Percentiles rank a stretch among this genome's conserved stretches.
These are phyloP conservation scores for Colletotrichum theobromicola DNA, from an alignment of 2,329 filamentous ascomycete genomes.

Conservation along the genomic window DNA sequence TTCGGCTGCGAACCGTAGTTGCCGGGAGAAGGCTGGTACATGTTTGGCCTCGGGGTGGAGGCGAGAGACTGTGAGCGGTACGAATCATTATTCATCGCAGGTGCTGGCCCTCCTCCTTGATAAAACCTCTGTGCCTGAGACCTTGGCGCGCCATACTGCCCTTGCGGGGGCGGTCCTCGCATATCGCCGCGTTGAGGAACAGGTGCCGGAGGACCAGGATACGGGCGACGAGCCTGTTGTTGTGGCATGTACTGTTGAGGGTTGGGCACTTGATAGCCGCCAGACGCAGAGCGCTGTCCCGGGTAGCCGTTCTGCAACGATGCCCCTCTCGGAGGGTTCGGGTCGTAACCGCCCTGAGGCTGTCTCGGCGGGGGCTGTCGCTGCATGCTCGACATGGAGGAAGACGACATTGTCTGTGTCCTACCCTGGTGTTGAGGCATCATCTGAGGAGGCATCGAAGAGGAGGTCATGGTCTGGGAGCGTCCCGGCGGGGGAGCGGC, in stretches of 20 bases:
- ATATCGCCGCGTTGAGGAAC: slow-evolving; percentile 62
- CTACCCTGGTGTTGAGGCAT: slow-evolving; percentile 62
- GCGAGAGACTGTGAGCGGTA: slow-evolving; percentile 95
- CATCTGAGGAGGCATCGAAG: slow-evolving; percentile 61
- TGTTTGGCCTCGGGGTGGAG: slow-evolving; percentile 72
- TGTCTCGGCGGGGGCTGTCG: slow-evolving; percentile 67
- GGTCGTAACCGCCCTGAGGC: slow-evolving; percentile 44
- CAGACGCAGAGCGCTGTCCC: slow-evolving; percentile 56
- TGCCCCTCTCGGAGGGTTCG: slow-evolving; percentile 40
- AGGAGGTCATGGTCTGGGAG: slow-evolving; percentile 93
- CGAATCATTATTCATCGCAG: slow-evolving; percentile 82
- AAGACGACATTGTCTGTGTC: slow-evolving; percentile 78
- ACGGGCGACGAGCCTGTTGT: slow-evolving; percentile 48
- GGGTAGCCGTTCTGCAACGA: slow-evolving; percentile 37
- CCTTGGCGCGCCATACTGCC: slow-evolving; percentile 32
- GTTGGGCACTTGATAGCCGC: slow-evolving; percentile 50
- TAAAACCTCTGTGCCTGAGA: slow-evolving; percentile 64
- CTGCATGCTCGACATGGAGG: slow-evolving; percentile 54
- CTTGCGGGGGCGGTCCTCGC: slow-evolving; percentile 51
- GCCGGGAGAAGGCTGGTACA: slow-evolving; percentile 69
- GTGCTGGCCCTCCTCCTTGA: slow-evolving; percentile 63
- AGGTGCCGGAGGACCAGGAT: slow-evolving; percentile 44
- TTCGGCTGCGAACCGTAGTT: slow-evolving; percentile 45
- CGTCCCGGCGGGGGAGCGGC: slow-evolving; percentile 83
- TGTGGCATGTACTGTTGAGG: slow-evolving; percentile 54